Evolutionary conservation across 1,139 yeast genomes (phyloP), one percentile per base, ranked within the genome.

Genomic region (Suhomyces wounanorum): DNA sequence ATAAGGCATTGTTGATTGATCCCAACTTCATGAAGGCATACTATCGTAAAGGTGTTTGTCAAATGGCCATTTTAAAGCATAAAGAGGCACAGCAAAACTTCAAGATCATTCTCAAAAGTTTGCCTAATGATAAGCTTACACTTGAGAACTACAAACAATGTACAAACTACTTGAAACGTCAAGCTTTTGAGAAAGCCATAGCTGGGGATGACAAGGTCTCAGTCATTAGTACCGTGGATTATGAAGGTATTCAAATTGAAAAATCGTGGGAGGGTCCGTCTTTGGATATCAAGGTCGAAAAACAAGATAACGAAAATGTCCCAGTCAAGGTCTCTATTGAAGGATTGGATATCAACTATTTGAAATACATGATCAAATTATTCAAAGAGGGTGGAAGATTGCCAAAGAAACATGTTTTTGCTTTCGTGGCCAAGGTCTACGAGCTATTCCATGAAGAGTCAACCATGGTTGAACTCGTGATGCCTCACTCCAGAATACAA

Each of bases 131-230:
- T 65, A 75, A 74, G 40, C 79, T 82, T 51, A 92, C 97, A 0
- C 75, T 78, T 53, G 81, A 78, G 48, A 82, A 89, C 56, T 72
- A 82, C 54, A 81, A 75, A 48, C 89, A 86, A 55, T 82, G 96
- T 62, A 82, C 77, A 48, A 82, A 79, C 59, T 79, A 87, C 51
- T 77, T 90, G 52, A 84, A 91, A 56, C 82, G 84, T 53, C 82
- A 85, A 56, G 91, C 92, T 13, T 94, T 94, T 67, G 96, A 89
- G 64, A 80, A 78, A 55, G 99, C 99, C 3, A 92, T 94, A 59
- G 88, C 90, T 48, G 84, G 86, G 6, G 89, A 82, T 37, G 72
- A 63, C n/a, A 69, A 68, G 52, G 59, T 60, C 3, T 65, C 71
- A 8, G 61, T 81, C 17, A 64, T 81, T 58, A 59, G 72, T 53